Evolutionary conservation across 352 stramenopile species (phyloP).

Genomic region (Phytophthora chlamydospora): DNA sequence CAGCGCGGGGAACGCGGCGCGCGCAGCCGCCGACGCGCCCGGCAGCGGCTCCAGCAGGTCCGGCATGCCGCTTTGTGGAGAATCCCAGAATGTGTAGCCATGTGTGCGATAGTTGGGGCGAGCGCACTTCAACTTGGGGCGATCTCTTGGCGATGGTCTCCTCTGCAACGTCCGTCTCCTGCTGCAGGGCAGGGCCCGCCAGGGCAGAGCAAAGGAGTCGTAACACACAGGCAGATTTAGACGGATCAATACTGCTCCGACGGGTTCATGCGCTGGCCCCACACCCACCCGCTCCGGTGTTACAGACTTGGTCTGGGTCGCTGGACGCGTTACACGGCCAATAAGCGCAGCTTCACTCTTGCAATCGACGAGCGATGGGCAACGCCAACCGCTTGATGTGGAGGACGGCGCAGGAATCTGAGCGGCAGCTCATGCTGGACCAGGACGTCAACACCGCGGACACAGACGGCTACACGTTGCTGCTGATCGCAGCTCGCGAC

Average conservation of each 20-base stretch:
- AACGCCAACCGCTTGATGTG: slow-evolving; percentile 8
- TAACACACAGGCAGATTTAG: slow-evolving; percentile 5
- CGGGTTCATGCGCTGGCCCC: slow-evolving; percentile 4
- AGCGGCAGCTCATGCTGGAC: slow-evolving; percentile 5
- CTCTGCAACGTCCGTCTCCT: too few relatives aligned
- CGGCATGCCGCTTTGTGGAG: slow-evolving; percentile 1
- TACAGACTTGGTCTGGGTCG: slow-evolving; percentile 7
- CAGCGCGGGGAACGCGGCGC: slow-evolving; percentile 33
- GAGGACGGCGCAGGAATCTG: background rate
- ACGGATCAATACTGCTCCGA: background rate
- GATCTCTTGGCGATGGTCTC: too few relatives aligned
- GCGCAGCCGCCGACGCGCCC: slow-evolving; percentile 27
- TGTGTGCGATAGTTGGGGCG: background rate
- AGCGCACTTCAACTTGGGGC: slow-evolving; percentile 12
- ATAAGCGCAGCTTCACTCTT: slow-evolving; percentile 6
- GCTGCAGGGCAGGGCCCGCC: too few relatives aligned
- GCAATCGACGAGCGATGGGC: slow-evolving; percentile 17
- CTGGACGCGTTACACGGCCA: slow-evolving; percentile 2
- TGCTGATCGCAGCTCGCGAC: slow-evolving; percentile 29
- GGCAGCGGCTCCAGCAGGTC: slow-evolving; percentile 17
- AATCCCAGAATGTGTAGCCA: slow-evolving; percentile 6
- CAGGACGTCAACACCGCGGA: slow-evolving; percentile 16
- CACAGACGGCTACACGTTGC: slow-evolving; percentile 18
- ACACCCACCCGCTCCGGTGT: slow-evolving; percentile 6
- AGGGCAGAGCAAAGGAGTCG: background rate